Base-by-base conservation (phyloP, 108 stramenopile species). In the Skeletonema costatum region DNA sequence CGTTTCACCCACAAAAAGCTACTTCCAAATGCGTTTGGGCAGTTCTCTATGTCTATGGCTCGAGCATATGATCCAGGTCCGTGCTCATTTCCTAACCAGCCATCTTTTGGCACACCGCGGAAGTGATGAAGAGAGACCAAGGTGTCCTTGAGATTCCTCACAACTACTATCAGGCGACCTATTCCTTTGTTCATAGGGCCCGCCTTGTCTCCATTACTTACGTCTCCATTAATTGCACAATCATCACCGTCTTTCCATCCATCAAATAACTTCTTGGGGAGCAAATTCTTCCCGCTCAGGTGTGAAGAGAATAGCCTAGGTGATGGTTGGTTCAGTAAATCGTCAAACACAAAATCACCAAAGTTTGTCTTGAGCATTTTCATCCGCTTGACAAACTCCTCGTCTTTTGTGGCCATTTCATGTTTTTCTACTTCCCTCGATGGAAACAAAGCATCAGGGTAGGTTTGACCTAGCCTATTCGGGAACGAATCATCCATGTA, bases 31-130 rank as follows among this genome's bases (percentile, higher is more conserved):
- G 76, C 36, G 32, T 81, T 81, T 0, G 80, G 75, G 48, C 80
- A 75, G 13, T 59, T 19, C 7, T 75, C 79, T 8, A 70, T 4
- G 10, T 74, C 58, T 3, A 75, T 10, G 74, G 61, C 75, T 5
- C 79, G 79, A n/a, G 16, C 42, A 59, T 59, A 75, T 12, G 79
- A 74, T 29, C 79, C 79, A 8, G 79, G 79, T 30, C 79, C 79
- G 32, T 69, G 68, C 2, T 80, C 74, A 60, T 80, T 80, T n/a
- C 79, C 79, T 30, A 39, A 31, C 79, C 74, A 75, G 2, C 68
- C 79, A 41, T 80, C 79, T 21, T 53, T 30, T 38, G 79, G 60
- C 2, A 35, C 25, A 31, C 79, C 79, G 4, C 79, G 74, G 36
- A 80, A 80, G 46, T 70, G 58, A 41, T 80, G 79, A 16, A 80